Evolutionary conservation across 108 stramenopile genomes (phyloP), one percentile per base, ranked within the genome.

Genomic region (Cyclotella sp.): DNA sequence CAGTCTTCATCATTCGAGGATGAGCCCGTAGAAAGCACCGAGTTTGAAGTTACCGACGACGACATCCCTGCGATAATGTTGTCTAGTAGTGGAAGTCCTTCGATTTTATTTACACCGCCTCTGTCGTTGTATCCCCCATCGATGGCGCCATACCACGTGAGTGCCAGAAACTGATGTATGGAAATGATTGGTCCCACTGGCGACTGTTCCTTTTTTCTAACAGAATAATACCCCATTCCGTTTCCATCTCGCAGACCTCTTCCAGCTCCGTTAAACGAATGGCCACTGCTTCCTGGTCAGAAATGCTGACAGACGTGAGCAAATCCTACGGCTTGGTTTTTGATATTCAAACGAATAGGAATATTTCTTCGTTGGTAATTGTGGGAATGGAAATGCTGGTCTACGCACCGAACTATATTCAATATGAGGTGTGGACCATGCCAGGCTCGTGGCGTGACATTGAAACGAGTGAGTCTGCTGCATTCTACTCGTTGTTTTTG

Each of bases 251-350:
- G 24, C 8, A n/a, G n/a, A 7, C 1, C 19, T 26, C 12, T 19
- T 57, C 55, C 12, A 8, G 4, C 24, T 19, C 12, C 5, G 24
- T 57, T 2, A 57, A 52, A 26, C 58, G 53, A n/a, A 57, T 57
- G 22, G 24, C 55, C n/a, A 57, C 55, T 8, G 55, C 55, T 1
- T 49, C 47, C 18, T n/a, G 55, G 22, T 22, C 21, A 8, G 55
- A 57, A 24, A 1, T 57, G 3, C 24, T 6, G 2, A 24, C 55
- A 3, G 55, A 26, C 8, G 55, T 57, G 21, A 57, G 55, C 55
- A 57, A 57, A 26, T 57, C 55, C 24, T 57, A 57, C 24, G 55
- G 55, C 24, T 22, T 57, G 12, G 24, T 57, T 12, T 57, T 57
- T 22, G 55, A 57, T 8, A 57, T 57, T 12, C n/a, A 12, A 12